Evolutionary conservation across 768 basidiomycete species (phyloP), one percentile per base, ranked within the genome.

Genomic region (Mycena kentingensis): DNA sequence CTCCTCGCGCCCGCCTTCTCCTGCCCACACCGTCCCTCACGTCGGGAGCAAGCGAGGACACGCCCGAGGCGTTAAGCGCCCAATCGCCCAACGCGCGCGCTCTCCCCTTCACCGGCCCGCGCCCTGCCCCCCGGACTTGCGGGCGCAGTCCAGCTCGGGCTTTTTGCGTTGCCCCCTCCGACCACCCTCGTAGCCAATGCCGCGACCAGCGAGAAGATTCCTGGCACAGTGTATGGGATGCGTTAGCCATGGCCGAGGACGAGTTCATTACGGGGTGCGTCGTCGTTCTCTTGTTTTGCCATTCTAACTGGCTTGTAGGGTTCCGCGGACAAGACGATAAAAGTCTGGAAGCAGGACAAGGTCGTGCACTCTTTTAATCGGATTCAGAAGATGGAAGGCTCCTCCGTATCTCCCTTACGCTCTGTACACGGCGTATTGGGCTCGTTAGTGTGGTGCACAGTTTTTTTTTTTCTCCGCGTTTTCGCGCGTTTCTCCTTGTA

Each of bases 311-410:
- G 38, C 28, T n/a, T 42, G 26, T 63, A 92, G 96, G 84, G 42
- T 96, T n/a, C 96, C 26, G 97, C 97, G 41, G 97, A 99, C 72
- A 95, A 87, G 72, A 88, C 88, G 19, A 95, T 99, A 68, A 90
- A 87, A 62, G 75, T 94, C 19, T 98, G 94, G 90, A 73, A 83
- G 46, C 78, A 85, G 58, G 83, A 89, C 68, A 90, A 91, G 68
- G 73, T 71, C 22, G 57, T 93, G 10, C 82, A 82, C 37, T 91
- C 87, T 10, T 98, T 84, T 66, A 76, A 77, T 31, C 96, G 87
- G 86, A 62, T 77, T 87, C 88, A 88, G 88, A 85, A 90, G 86
- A 90, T 87, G 83, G 80, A 78, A 74, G 84, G 81, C 79, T 83
- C 87, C 86, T 84, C 86, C 83, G 88, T 90, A 90, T 90, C 88